These are phyloP conservation scores for Chlorella vulgaris DNA, from an alignment of 139 green algal genomes.

Conservation along the genomic window DNA sequence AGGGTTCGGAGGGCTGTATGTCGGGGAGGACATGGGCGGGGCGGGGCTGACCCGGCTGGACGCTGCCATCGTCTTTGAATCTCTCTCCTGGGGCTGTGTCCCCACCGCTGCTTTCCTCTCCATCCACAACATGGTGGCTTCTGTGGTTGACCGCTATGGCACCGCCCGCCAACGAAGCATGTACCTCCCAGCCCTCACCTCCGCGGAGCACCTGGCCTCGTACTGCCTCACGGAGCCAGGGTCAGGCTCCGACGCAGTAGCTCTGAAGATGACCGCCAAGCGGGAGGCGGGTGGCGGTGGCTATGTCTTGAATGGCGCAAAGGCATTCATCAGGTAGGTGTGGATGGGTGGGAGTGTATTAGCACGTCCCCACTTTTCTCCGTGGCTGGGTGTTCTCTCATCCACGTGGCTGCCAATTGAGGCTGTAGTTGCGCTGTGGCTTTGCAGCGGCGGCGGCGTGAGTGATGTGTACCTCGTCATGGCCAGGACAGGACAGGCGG, in stretches of 20 bases:
- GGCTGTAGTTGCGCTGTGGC: not conserved
- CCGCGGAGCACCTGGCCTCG: conserved; percentile 68
- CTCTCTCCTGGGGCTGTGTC: conserved; percentile 76
- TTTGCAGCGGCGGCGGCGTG: conserved; percentile 53
- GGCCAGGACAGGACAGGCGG: conserved; percentile 64
- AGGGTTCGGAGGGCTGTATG: conserved; percentile 79
- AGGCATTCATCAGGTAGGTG: conserved; percentile 32
- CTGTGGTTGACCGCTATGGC: conserved; percentile 65
- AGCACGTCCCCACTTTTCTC: not conserved
- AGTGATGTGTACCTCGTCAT: conserved; percentile 78
- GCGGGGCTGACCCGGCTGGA: conserved; percentile 48
- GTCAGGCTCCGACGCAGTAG: conserved; percentile 73
- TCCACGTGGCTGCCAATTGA: no score
- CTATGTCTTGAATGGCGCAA: conserved; percentile 58
- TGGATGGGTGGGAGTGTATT: not conserved
- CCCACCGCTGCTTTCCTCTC: conserved; percentile 78
- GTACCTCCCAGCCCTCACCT: conserved; percentile 64
- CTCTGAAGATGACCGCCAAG: conserved; percentile 61
- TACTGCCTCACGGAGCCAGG: conserved; percentile 88
- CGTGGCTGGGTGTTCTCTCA: no score
- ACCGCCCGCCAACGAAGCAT: conserved; percentile 46
- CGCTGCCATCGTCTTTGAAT: conserved; percentile 83
- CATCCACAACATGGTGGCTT: conserved; percentile 89
- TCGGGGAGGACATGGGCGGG: conserved; percentile 57
- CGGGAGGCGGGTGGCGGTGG: conserved; percentile 30